Conservation (phyloP, 2,329 filamentous ascomycete species). For the Aureobasidium uvarum region DNA sequence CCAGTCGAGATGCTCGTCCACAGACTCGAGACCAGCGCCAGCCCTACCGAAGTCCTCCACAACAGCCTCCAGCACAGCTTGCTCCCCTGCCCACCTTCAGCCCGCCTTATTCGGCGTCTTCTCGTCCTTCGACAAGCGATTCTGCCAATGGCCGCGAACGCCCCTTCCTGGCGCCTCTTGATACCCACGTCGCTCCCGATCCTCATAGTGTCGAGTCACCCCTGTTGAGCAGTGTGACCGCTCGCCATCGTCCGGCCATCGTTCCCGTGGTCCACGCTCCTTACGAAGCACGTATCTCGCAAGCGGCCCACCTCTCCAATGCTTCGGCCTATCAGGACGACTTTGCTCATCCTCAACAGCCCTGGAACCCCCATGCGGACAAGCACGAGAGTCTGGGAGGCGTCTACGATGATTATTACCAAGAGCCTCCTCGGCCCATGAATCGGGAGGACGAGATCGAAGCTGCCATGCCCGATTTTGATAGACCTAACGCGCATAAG, state of each 20-base stretch:
- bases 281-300: slow-evolving; percentile 22
- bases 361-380: slow-evolving; percentile 23
- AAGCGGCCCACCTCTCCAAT: slow-evolving; percentile 16
- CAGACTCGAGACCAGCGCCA: slow-evolving; percentile 1
- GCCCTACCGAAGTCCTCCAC: slow-evolving; percentile 5
- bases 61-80: slow-evolving; percentile 2
- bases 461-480: slow-evolving; percentile 64
- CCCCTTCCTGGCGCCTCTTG: slow-evolving; percentile 8
- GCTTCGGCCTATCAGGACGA: slow-evolving; percentile 22
- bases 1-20: background rate
- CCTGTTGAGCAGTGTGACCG: slow-evolving; percentile 9
- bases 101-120: background rate
- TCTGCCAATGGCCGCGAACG: slow-evolving; percentile 4
- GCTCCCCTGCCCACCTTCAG: slow-evolving; percentile 5
- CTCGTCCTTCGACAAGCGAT: slow-evolving; percentile 22
- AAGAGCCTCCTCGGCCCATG: slow-evolving; percentile 35
- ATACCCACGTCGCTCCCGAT: background rate
- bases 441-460: slow-evolving; percentile 47
- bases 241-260: slow-evolving; percentile 16
- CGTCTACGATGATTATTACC: slow-evolving; percentile 52
- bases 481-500: slow-evolving; percentile 38
- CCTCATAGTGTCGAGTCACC: slow-evolving; percentile 1
- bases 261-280: slow-evolving; percentile 3
- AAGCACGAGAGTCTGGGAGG: slow-evolving; percentile 49
- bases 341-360: slow-evolving; percentile 12